Evolutionary conservation across 768 basidiomycete genomes (phyloP), one percentile per base, ranked within the genome.

Genomic region (Galerina marginata): DNA sequence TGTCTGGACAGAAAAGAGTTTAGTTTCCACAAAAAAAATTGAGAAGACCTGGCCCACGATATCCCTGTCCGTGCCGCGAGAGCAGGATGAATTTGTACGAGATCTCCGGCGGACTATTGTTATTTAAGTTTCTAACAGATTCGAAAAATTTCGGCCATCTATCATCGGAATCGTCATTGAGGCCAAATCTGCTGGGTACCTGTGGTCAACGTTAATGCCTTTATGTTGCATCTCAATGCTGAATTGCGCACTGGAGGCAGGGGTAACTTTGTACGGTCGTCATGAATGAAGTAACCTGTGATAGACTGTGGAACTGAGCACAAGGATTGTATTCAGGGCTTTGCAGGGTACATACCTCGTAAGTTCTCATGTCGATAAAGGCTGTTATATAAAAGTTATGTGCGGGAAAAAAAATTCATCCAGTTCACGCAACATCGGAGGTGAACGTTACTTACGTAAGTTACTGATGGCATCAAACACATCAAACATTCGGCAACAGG

Each of bases 51-150:
- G 14, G 54, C 88, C 64, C 71, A 91, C 90, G 90, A 65, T 80
- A 84, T 56, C 90, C 91, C 71, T 92, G 77, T 1, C 91, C 91
- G 61, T 93, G 91, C 63, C 91, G 77, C 2, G 83, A 83, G 2
- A 92, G 71, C 58, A 88, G 83, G 56, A 92, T 75, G 11, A 90
- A 75, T 65, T 92, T 93, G 74, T 87, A 88, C 10, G 72, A 72
- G 23, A 76, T 77, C 2, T 72, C 75, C 0, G 66, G 51, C 1
- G 72, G 70, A 1, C 83, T 79, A 2, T 65, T 62, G 1, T 66
- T 60, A 58, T 89, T 88, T 57, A 92, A 69, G n/a, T 71, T 59
- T 5, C 70, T 57, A n/a, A 92, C 71, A 9, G 75, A n/a, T 33
- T 61, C 60, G 25, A 68, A 59, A 36, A 71, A 61, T 10, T 40